Base-by-base conservation (phyloP, 495 filamentous ascomycete genomes). In the Lasiosphaeria ovina region DNA sequence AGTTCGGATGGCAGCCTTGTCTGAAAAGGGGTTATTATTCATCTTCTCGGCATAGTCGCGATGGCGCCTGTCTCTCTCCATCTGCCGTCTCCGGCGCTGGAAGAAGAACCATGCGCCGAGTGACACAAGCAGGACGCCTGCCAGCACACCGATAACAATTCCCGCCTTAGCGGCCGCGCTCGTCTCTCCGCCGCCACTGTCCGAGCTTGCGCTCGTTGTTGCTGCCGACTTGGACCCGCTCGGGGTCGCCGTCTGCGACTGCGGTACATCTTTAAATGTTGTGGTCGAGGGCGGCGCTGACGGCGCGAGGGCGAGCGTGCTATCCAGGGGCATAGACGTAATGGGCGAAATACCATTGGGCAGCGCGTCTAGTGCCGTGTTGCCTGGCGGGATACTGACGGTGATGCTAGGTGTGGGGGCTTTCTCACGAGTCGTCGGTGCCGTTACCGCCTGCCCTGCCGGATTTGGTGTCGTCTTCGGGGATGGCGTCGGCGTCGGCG, bases 91-190 rank as follows among this genome's bases (percentile, higher is more conserved):
- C 66, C 84, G 84, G 72, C 77, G 84, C 69, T 79, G 90, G 73
- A 91, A 85, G 61, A 85, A 78, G 63, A 89, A 81, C 70, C 85
- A 86, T 57, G 92, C 78, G 32, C 88, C 72, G 31, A 90, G 52
- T 24, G 72, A 83, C 12, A 87, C 71, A 45, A 90, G 61, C 12
- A 89, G 66, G 40, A 87, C 78, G 35, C 95, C 72, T 10, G 81
- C 83, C 3, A 92, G 64, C 48, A 91, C 83, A 62, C 92, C 93
- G 69, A 96, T 87, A 3, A 87, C 88, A 54, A 97, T 77, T 56
- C 95, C 95, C 32, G 91, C 93, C 67, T 90, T 93, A 44, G 86
- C 88, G 44, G 86, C 89, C 35, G 76, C 75, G 45, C 83, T 84
- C 65, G 87, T 73, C 12, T 59, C 76, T 24, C 64, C 55, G 38